phyloP scores from a whole-genome alignment of 352 stramenopile genomes.

The Lagenidium giganteum region DNA sequence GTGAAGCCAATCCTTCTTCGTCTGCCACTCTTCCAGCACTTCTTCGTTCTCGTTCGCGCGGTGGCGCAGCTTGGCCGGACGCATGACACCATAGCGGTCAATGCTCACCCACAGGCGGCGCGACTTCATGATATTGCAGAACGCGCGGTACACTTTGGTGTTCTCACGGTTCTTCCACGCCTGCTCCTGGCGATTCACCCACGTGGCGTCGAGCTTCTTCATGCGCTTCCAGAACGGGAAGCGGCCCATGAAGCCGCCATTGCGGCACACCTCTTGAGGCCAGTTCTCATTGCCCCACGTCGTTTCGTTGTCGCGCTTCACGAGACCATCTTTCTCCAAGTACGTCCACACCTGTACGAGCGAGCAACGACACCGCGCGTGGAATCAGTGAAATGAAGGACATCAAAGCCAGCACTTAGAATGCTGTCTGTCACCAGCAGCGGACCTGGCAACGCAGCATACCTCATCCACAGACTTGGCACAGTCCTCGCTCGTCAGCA shows the following conservation, averaged over 20 bases:
- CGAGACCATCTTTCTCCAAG: slow-evolving; percentile 31
- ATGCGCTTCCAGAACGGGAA: slow-evolving; percentile 54
- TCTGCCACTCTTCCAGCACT: slow-evolving; percentile 31
- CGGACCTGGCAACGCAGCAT: not conserved
- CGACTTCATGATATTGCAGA: slow-evolving; percentile 26
- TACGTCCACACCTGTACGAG: slow-evolving; percentile 32
- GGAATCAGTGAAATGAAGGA: too few relatives aligned
- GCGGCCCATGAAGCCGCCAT: slow-evolving; percentile 38
- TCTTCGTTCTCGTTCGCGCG: slow-evolving; percentile 24
- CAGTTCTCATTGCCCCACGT: slow-evolving; percentile 46
- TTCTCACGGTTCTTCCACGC: slow-evolving; percentile 47
- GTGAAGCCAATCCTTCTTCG: slow-evolving; percentile 47
- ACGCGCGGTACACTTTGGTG: slow-evolving; percentile 23
- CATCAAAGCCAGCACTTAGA: too few relatives aligned
- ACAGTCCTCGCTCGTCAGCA: slow-evolving; percentile 25
- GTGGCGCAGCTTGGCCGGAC: slow-evolving; percentile 25
- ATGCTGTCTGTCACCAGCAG: not conserved
- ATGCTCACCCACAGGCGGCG: slow-evolving; percentile 39
- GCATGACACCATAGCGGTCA: slow-evolving; percentile 45
- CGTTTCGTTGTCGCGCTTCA: slow-evolving; percentile 30
- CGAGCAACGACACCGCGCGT: too few relatives aligned
- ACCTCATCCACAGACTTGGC: slow-evolving; percentile 31
- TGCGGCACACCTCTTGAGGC: slow-evolving; percentile 34
- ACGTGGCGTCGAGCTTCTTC: slow-evolving; percentile 40
- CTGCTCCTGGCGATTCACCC: slow-evolving; percentile 33